A percentile compares a stretch with the other conserved stretches of the same genome.
These are phyloP conservation scores for Kernera saxatilis DNA, from an alignment of 345 rosid species.

Conservation along the genomic window DNA sequence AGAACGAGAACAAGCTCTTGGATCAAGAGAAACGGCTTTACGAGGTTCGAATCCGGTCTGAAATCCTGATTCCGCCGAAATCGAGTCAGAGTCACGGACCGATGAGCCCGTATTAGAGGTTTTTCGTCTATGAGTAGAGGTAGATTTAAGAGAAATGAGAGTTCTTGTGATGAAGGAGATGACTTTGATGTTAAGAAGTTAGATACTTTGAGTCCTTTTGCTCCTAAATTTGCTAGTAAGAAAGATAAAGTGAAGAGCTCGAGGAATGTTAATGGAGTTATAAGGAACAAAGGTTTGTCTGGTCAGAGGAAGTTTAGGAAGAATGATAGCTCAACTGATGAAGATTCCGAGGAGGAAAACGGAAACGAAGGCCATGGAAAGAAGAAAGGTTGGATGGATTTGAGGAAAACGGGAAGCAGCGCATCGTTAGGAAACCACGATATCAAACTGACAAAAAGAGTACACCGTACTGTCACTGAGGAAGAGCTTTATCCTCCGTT, in stretches of 20 bases:
- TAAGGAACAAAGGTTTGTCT: constrained; percentile 23
- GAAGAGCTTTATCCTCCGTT: constrained; percentile 47
- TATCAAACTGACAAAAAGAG: constrained; percentile 59
- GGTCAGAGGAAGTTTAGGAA: constrained; percentile 39
- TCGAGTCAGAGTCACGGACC: constrained; percentile 35
- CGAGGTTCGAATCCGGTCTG: constrained; percentile 66
- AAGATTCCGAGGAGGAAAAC: constrained; percentile 39
- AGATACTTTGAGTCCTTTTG: constrained; percentile 24
- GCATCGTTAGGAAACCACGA: constrained; percentile 76
- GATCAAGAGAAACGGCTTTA: constrained; percentile 91
- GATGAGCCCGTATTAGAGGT: constrained; percentile 45
- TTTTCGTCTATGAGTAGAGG: constrained; percentile 44
- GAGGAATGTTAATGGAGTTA: constrained; percentile 15
- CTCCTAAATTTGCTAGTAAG: constrained; percentile 12
- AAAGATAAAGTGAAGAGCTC: constrained; percentile 23
- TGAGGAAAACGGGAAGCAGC: constrained; percentile 55
- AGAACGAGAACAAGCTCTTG: constrained; percentile 79
- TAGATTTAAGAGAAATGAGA: constrained; percentile 39
- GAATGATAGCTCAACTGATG: constrained; percentile 59
- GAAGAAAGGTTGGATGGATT: constrained; percentile 41
- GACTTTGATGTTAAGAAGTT: constrained; percentile 13
- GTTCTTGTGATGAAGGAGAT: constrained; percentile 36
- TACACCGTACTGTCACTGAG: constrained; percentile 48
- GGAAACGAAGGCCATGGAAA: constrained; percentile 29
- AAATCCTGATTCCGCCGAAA: constrained; percentile 15